Percentiles rank a stretch among this genome's conserved stretches.
Evolutionary conservation across 202 grass and related monocot species (phyloP).

Genomic region (Zoysia matrella): DNA sequence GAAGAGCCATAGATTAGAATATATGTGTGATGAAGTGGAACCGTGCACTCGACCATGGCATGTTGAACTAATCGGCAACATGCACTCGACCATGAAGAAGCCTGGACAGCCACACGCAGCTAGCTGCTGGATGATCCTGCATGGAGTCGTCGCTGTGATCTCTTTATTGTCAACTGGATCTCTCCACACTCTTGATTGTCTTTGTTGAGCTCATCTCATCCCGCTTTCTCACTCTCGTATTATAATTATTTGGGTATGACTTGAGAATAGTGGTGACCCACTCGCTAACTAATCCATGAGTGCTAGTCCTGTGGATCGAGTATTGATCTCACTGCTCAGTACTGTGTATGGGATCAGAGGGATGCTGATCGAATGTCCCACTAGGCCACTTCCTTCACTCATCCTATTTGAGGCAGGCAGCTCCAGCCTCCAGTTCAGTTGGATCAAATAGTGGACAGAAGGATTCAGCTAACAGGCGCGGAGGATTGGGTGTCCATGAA

Average conservation of each 20-base stretch:
- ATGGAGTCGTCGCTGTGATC: background rate
- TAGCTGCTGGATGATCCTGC: background rate
- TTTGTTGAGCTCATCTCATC: background rate
- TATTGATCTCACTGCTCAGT: background rate
- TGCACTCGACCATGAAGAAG: conserved; percentile 17
- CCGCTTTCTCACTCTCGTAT: background rate
- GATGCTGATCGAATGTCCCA: conserved; percentile 39
- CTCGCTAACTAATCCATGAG: background rate
- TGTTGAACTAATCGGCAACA: conserved; percentile 5
- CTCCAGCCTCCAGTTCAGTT: background rate
- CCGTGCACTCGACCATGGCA: too few relatives aligned
- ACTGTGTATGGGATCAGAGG: background rate
- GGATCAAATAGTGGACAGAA: background rate
- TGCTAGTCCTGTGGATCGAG: background rate
- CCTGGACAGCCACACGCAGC: conserved; percentile 3
- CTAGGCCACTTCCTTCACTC: background rate
- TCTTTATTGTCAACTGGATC: conserved; percentile 8
- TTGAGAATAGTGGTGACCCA: conserved; percentile 43
- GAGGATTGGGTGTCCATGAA: conserved; percentile 43
- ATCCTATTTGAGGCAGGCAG: background rate
- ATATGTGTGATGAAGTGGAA: too few relatives aligned
- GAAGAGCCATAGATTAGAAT: too few relatives aligned
- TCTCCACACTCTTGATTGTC: background rate
- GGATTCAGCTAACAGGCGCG: background rate
- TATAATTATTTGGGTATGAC: conserved; percentile 2